Evolutionary conservation across 441 rosid species (phyloP).

Genomic region (Pelargonium myrrhifolium): DNA sequence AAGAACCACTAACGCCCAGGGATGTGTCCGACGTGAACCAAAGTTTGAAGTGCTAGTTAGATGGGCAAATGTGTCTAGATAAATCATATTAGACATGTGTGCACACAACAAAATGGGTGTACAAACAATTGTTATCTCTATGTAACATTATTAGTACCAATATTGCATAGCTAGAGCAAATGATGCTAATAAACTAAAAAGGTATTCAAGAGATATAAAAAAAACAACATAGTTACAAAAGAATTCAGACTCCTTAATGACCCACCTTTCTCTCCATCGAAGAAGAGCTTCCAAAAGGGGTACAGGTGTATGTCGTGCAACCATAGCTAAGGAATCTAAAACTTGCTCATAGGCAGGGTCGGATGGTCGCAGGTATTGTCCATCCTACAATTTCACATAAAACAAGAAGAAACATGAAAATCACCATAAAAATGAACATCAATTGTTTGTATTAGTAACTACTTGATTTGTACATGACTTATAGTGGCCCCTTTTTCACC

Average conservation of each 20-base stretch:
- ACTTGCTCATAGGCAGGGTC: slow-evolving; percentile 99
- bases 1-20: not conserved
- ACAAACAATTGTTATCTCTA: too few relatives aligned
- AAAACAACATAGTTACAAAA: not conserved
- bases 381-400: slow-evolving; percentile 52
- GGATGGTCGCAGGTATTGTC: slow-evolving; percentile 93
- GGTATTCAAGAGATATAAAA: not conserved
- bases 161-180: not conserved
- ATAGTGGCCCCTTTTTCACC: too few relatives aligned
- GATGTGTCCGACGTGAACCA: not conserved
- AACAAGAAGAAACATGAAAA: slow-evolving; percentile 7
- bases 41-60: not conserved
- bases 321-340: slow-evolving; percentile 92
- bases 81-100: too few relatives aligned
- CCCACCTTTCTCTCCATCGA: slow-evolving; percentile 85
- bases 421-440: too few relatives aligned
- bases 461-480: not conserved
- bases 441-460: too few relatives aligned
- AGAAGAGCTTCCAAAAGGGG: slow-evolving; percentile 97
- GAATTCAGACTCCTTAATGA: not conserved
- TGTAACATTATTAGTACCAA: not conserved
- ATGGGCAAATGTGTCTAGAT: too few relatives aligned
- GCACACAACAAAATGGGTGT: too few relatives aligned
- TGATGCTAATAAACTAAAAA: not conserved
- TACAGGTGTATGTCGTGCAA: slow-evolving; percentile 96